Base-by-base conservation (phyloP, 2,329 filamentous ascomycete genomes). In the Corynespora cassiicola region DNA sequence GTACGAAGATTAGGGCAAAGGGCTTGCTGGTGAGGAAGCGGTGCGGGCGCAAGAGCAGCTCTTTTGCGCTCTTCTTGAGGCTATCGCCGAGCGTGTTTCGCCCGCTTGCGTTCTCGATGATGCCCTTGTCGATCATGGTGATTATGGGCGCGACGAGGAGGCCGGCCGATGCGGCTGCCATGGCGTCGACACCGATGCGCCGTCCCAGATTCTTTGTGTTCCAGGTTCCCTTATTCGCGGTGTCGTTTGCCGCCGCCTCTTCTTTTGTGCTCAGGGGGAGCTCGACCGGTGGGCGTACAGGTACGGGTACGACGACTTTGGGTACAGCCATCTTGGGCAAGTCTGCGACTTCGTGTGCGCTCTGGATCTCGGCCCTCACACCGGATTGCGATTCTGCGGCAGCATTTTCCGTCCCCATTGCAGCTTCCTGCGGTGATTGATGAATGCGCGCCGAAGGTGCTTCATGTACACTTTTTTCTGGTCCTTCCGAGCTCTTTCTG, bases 21-120 rank as follows among this genome's bases (percentile, higher is more conserved):
- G 87, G 86, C 42, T 80, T 81, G 32, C 82, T 82, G 62, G 82
- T 69, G 50, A 90, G 57, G 56, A 87, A 75, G 16, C 68, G 56
- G 42, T 84, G 82, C 0, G 87, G 87, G 7, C 74, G 77, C n/a
- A 74, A 52, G 40, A 87, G 31, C 34, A 90, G 74, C 24, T 75
- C 70, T 19, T 61, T 61, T 30, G 87, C 54, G 16, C 85, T 88
- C 36, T 69, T 65, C 51, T 74, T 77, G 50, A 90, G 66, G 22
- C 84, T 88, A 25, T 70, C 66, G 47, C 69, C 66, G 39, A 90
- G 76, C 5, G 81, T 75, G 47, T 74, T 75, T 48, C 82, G 77
- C 47, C 86, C 86, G 2, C 85, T 87, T n/a, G 87, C 85, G 66
- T 90, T 90, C 70, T 90, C 86, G 75, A 90, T 90, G 59, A 90